Evolutionary conservation across 73 alveolate species (phyloP), one percentile per base, ranked within the genome.

Genomic region (Paramecium primaurelia): DNA sequence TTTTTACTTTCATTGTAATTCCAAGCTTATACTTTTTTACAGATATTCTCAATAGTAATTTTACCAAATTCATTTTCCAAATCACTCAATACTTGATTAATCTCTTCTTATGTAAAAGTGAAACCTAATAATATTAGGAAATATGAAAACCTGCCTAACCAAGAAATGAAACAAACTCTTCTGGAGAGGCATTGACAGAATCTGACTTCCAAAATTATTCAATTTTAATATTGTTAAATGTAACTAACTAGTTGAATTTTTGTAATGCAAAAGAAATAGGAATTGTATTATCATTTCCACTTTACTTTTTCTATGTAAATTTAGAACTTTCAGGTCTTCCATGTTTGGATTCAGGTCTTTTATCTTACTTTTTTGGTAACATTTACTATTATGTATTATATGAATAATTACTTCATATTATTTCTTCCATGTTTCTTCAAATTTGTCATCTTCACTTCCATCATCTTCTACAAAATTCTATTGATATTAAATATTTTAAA

Each of bases 291-390:
- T 77, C 89, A 20, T 18, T 38, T 3, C 30, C 16, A 6, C 47
- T 59, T 18, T 37, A 40, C 42, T 77, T 77, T 30, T 77, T 77
- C 45, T 34, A 77, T 7, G 14, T 34, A 9, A 40, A 77, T 77
- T 77, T 77, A 14, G 89, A 77, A 42, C 89, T 77, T 42, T 77
- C 89, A 8, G 89, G 89, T 77, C 89, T 77, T 38, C 89, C 89
- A 42, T 77, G 89, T 32, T 77, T 77, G 8, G 89, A 77, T 77
- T 77, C 89, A 3, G 89, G 89, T 77, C 89, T 18, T 77, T 77
- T 77, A 18, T 77, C 89, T 40, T 22, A 40, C 40, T 77, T 77
- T 77, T 77, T 77, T 22, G 89, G 89, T 6, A 34, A 4, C 49
- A 71, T 71, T 59, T 71, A 71, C 12, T 71, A 47, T 26, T 47